Conservation (phyloP, 2,329 filamentous ascomycete genomes). For the Didymella pinodella region DNA sequence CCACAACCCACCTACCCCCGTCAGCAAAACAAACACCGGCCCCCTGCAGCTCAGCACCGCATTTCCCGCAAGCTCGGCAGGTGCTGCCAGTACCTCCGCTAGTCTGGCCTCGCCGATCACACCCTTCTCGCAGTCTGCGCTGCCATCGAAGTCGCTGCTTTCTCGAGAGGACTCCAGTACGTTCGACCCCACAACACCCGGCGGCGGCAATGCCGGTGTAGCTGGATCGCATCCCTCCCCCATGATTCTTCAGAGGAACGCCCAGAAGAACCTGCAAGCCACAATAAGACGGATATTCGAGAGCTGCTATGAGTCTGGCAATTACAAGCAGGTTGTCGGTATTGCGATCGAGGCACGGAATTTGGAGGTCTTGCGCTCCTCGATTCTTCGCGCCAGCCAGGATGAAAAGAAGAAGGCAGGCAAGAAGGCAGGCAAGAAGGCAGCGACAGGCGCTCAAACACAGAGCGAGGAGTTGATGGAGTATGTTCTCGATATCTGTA, state of each 20-base stretch:
- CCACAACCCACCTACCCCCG: slow-evolving; percentile 61
- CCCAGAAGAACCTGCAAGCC: slow-evolving; percentile 79
- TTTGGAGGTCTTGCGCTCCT: slow-evolving; percentile 81
- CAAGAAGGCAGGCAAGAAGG: slow-evolving; percentile 69
- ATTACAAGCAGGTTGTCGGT: slow-evolving; percentile 94
- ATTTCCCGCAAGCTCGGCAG: slow-evolving; percentile 73
- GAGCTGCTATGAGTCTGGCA: slow-evolving; percentile 82
- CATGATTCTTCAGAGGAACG: slow-evolving; percentile 74
- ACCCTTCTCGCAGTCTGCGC: slow-evolving; percentile 90
- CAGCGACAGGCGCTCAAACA: slow-evolving; percentile 60
- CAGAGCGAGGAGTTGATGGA: slow-evolving; percentile 94
- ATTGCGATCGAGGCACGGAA: slow-evolving; percentile 96
- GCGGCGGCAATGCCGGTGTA: slow-evolving; percentile 63
- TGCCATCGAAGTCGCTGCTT: slow-evolving; percentile 94
- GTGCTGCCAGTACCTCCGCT: slow-evolving; percentile 70
- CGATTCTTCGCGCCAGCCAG: slow-evolving; percentile 87
- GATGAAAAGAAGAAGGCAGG: slow-evolving; percentile 78
- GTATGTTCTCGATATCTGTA: slow-evolving; percentile 93
- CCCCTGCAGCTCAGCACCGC: slow-evolving; percentile 79
- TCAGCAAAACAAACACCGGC: slow-evolving; percentile 58
- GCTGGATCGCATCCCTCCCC: slow-evolving; percentile 63
- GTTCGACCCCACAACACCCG: slow-evolving; percentile 64
- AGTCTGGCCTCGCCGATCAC: slow-evolving; percentile 85
- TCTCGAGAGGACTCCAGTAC: slow-evolving; percentile 76
- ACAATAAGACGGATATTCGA: slow-evolving; percentile 92